Percentiles rank a stretch among this genome's conserved stretches.
These are phyloP conservation scores for Coemansia sp. DNA, from an alignment of 192 early-diverging fungal species.

Conservation along the genomic window DNA sequence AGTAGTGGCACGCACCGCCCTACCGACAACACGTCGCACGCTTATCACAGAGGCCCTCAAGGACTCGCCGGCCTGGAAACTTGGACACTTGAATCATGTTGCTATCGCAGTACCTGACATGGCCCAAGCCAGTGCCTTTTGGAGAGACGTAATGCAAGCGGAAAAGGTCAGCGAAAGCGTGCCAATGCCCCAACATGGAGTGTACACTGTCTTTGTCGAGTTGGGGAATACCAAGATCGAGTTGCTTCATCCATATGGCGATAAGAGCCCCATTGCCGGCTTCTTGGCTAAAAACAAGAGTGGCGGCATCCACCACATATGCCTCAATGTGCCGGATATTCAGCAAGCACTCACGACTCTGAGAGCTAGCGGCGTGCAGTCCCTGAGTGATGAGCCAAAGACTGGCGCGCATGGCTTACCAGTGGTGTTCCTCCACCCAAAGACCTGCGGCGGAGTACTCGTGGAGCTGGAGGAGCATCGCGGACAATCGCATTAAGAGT, in stretches of 20 bases:
- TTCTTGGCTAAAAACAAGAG: conserved; percentile 80
- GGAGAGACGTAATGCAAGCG: conserved; percentile 68
- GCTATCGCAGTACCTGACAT: conserved; percentile 82
- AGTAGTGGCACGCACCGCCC: neutral
- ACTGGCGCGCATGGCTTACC: conserved; percentile 83
- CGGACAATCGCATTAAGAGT: neutral
- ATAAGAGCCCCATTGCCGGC: conserved; percentile 75
- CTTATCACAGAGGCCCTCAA: conserved; percentile 22
- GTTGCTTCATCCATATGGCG: conserved; percentile 74
- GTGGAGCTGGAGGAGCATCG: conserved; percentile 69
- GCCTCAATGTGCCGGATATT: conserved; percentile 78
- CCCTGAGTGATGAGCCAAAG: conserved; percentile 74
- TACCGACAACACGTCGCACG: conserved; percentile 14
- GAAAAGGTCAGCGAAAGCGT: conserved; percentile 71
- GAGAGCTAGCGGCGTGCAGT: conserved; percentile 64
- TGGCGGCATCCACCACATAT: conserved; percentile 86
- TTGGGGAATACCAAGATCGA: conserved; percentile 89
- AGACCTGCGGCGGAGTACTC: conserved; percentile 82
- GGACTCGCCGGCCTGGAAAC: conserved; percentile 63
- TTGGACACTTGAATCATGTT: conserved; percentile 81
- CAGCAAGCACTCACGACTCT: conserved; percentile 68
- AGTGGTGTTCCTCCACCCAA: conserved; percentile 82
- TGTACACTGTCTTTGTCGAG: conserved; percentile 85
- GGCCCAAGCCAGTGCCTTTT: conserved; percentile 70
- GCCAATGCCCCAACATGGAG: conserved; percentile 80